Evolutionary conservation across 2,329 filamentous ascomycete genomes (phyloP).

Genomic region (Ramularia endophylla): DNA sequence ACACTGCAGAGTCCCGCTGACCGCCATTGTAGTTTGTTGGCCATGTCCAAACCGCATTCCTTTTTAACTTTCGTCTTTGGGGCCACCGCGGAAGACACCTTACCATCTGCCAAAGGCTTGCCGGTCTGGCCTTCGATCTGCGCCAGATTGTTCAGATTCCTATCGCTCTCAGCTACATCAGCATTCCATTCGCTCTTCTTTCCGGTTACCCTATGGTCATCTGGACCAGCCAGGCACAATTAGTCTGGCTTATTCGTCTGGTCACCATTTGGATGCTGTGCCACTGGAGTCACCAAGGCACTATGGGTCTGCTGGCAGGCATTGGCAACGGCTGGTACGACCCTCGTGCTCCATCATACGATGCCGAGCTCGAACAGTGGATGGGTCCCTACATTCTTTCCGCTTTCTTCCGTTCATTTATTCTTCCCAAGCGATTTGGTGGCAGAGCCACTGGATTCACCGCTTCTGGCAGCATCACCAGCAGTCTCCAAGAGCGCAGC

Average conservation of each 20-base stretch:
- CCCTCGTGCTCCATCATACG: conserved; percentile 6
- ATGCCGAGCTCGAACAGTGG: conserved; percentile 8
- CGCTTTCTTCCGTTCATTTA: background rate
- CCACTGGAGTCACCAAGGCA: conserved; percentile 12
- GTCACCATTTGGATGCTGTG: conserved; percentile 7
- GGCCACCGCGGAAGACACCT: conserved; percentile 7
- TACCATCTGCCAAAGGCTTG: conserved; percentile 8
- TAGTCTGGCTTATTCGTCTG: conserved; percentile 9
- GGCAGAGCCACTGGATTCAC: conserved; percentile 55
- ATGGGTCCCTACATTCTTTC: conserved; percentile 6
- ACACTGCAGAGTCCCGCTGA: no score
- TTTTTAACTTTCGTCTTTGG: conserved; percentile 10
- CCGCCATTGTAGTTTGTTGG: conserved; percentile 6
- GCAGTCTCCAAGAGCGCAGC: conserved; percentile 35
- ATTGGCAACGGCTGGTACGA: conserved; percentile 6
- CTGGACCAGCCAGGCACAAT: conserved; percentile 8
- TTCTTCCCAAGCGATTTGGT: conserved; percentile 37
- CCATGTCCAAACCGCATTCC: conserved; percentile 11
- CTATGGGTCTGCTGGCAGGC: conserved; percentile 7
- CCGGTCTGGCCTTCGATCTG: conserved; percentile 9
- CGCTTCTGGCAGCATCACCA: conserved; percentile 52
- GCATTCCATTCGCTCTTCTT: conserved; percentile 9
- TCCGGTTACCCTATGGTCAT: conserved; percentile 13
- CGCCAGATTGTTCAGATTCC: conserved; percentile 9
- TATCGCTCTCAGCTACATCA: conserved; percentile 8